Conservation (phyloP, 768 basidiomycete species). For the Dentipellis sp. region DNA sequence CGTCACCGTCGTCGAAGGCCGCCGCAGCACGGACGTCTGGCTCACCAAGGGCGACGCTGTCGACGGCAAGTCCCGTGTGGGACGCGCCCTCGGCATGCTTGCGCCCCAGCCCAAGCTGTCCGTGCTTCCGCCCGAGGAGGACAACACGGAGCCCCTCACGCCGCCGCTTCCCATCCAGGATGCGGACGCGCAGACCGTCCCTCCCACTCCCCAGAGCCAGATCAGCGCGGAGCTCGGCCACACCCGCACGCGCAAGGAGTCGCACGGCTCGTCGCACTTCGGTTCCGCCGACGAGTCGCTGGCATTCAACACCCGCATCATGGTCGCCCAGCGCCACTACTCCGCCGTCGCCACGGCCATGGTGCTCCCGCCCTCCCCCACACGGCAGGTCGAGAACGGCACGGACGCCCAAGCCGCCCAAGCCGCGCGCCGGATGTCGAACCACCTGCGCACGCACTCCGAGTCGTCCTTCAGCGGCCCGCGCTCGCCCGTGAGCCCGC, state of each 20-base stretch:
- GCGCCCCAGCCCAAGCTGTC: conserved; percentile 57
- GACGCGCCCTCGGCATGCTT: conserved; percentile 56
- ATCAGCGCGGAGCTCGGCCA: conserved; percentile 47
- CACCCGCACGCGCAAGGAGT: conserved; percentile 29
- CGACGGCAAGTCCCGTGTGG: conserved; percentile 52
- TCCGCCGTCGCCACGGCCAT: conserved; percentile 62
- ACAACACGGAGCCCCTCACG: conserved; percentile 30
- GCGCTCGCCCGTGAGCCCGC: conserved; percentile 35
- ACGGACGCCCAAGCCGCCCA: conserved; percentile 23
- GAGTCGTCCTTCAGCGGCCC: conserved; percentile 39
- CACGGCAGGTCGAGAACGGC: conserved; percentile 21
- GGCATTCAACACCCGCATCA: conserved; percentile 46
- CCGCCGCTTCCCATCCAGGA: conserved; percentile 55
- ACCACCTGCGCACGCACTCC: conserved; percentile 56
- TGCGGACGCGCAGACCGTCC: conserved; percentile 33
- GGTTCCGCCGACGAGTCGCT: conserved; percentile 43
- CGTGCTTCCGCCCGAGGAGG: conserved; percentile 47
- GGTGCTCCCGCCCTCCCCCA: conserved; percentile 40
- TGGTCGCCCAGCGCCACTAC: conserved; percentile 68
- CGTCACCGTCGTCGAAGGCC: conserved; percentile 56
- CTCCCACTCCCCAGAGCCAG: conserved; percentile 42
- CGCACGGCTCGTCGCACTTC: conserved; percentile 45
- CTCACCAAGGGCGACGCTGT: conserved; percentile 63
- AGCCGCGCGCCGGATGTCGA: conserved; percentile 12
- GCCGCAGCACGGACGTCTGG: conserved; percentile 71